phyloP scores from a whole-genome alignment of 768 basidiomycete species.

The Lactarius trivialis region DNA sequence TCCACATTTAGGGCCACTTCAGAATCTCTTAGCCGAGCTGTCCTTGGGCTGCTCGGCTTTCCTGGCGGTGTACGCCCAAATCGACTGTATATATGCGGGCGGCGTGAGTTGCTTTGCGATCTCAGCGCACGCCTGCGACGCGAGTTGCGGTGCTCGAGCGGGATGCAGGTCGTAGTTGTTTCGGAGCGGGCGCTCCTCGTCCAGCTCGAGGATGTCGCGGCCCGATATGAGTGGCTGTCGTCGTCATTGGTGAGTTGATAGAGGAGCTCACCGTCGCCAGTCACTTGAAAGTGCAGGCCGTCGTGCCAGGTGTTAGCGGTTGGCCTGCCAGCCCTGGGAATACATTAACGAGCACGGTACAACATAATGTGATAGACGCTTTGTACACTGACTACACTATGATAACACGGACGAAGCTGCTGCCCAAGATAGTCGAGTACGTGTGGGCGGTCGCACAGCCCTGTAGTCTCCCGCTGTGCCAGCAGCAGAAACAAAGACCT shows the following conservation, averaged over 20 bases:
- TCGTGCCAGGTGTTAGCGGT: background rate
- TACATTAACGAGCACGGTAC: too few species aligned
- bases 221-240: background rate
- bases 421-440: background rate
- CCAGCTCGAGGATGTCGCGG: constrained; percentile 2
- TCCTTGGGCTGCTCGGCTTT: too few species aligned
- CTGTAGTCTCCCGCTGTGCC: too few species aligned
- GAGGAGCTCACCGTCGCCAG: constrained; percentile 8
- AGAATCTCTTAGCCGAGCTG: too few species aligned
- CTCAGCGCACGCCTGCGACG: background rate
- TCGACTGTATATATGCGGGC: background rate
- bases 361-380: too few species aligned
- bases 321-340: too few species aligned
- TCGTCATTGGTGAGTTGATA: constrained; percentile 2
- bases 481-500: too few species aligned
- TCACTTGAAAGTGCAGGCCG: background rate
- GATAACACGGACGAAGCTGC: background rate
- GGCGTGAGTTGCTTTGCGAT: constrained; percentile 11
- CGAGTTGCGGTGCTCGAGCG: constrained; percentile 3
- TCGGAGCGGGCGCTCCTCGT: background rate
- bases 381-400: background rate
- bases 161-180: background rate
- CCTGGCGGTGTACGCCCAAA: background rate
- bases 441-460: too few species aligned
- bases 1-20: too few species aligned